Base-by-base conservation (phyloP, 2,329 filamentous ascomycete genomes). In the Diaporthe sp. region DNA sequence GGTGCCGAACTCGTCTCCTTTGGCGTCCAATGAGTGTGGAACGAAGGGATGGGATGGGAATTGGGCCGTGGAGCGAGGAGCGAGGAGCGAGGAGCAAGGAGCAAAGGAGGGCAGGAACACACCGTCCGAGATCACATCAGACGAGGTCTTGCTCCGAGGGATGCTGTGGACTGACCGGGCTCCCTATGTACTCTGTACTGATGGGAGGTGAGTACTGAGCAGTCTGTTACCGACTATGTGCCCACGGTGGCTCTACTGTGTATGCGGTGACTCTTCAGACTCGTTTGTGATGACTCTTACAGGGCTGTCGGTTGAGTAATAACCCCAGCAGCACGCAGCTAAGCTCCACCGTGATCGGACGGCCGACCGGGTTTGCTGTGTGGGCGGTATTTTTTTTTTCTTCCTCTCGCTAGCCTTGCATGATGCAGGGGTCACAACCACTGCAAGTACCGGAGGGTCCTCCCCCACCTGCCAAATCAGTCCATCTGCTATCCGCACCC, bases 291-390 rank as follows among this genome's bases (percentile, higher is more conserved):
- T 70, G 65, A 70, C 65, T 70, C 65, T 70, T 70, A 15, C 65
- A 70, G 65, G 65, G 65, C 65, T 70, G 65, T 39, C 8, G 47
- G 65, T 70, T 70, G 65, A 70, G 65, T 70, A 70, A 70, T 70
- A 55, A 53, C 65, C 65, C 65, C 65, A 55, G 65, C 47, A 55
- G 31, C 49, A 15, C n/a, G 34, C 65, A 55, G 34, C 49, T 39
- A 70, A 70, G 49, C 65, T 70, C 65, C 65, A 55, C 65, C 65
- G 65, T 55, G 65, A 55, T 70, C 65, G 65, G 65, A 70, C 49
- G 65, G 65, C 63, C 22, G 47, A 15, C 61, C 25, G 61, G 61
- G 61, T 67, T n/a, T 51, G 58, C 63, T 67, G 42, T n/a, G 63
- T 25, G 63, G 63, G 20, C 63, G 13, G 22, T 55, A 28, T 12